These are phyloP conservation scores for Achlya hypogyna DNA, from an alignment of 352 stramenopile genomes.

Conservation along the genomic window DNA sequence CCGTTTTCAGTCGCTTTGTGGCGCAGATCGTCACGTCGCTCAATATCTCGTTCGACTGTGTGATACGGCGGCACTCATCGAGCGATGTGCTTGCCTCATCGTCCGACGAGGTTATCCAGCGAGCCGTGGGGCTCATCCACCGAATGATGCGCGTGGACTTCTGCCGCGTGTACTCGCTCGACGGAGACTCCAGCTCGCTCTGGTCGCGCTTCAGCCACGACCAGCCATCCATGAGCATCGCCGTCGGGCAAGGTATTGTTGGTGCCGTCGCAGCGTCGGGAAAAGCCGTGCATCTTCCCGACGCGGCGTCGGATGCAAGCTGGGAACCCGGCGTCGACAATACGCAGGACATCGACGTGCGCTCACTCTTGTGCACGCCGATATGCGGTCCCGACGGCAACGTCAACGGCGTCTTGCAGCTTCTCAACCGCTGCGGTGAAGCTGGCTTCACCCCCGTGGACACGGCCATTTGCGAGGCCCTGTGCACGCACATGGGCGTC, in stretches of 20 bases:
- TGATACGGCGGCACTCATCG: neutral
- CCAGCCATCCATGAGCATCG: conserved; percentile 28
- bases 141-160: conserved; percentile 39
- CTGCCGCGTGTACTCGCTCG: conserved; percentile 49
- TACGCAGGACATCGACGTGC: conserved; percentile 24
- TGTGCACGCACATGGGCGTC: conserved; percentile 46
- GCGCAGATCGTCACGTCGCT: conserved; percentile 44
- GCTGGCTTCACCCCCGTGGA: conserved; percentile 40
- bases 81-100: neutral
- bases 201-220: conserved; percentile 35
- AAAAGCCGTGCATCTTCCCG: conserved; percentile 27
- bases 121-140: conserved; percentile 38
- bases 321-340: conserved; percentile 14
- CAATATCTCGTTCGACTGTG: conserved; percentile 21
- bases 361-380: conserved; percentile 41
- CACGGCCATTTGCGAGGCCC: conserved; percentile 38
- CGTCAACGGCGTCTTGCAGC: conserved; percentile 52
- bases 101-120: neutral
- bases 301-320: conserved; percentile 20
- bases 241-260: conserved; percentile 45
- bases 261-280: conserved; percentile 27
- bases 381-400: conserved; percentile 32
- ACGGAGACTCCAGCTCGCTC: conserved; percentile 40
- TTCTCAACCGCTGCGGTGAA: conserved; percentile 33
- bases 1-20: conserved; percentile 49